Conservation (phyloP, 2,329 filamentous ascomycete genomes). For the Gnomoniopsis smithogilvyi region DNA sequence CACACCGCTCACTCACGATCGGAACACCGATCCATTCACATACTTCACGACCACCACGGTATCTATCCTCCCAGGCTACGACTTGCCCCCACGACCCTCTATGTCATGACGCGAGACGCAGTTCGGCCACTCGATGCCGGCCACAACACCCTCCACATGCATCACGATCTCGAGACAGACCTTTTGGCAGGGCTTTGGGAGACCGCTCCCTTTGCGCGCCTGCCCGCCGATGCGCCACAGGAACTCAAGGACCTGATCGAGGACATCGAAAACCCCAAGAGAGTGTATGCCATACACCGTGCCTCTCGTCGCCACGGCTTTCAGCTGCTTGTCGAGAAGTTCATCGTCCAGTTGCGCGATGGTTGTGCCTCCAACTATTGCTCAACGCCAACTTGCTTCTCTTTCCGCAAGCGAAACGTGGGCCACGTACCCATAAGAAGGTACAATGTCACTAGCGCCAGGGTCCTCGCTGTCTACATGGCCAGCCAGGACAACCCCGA, state of each 20-base stretch:
- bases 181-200: conserved; percentile 59
- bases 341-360: conserved; percentile 75
- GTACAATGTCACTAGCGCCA: conserved; percentile 78
- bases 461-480: conserved; percentile 75
- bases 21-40: not conserved
- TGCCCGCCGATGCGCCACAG: conserved; percentile 58
- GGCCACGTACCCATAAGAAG: conserved; percentile 68
- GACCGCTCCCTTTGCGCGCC: conserved; percentile 54
- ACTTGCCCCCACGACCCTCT: conserved; percentile 1
- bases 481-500: conserved; percentile 78
- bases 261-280: conserved; percentile 58
- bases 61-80: not conserved
- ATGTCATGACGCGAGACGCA: conserved; percentile 51
- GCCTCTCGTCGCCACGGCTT: conserved; percentile 61
- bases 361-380: conserved; percentile 72
- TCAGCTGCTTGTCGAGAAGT: conserved; percentile 69
- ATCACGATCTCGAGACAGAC: conserved; percentile 38
- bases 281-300: conserved; percentile 58
- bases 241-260: conserved; percentile 54
- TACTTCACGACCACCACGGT: not conserved
- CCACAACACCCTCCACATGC: conserved; percentile 22
- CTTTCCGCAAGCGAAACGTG: conserved; percentile 66
- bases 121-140: conserved; percentile 32
- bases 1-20: not conserved
- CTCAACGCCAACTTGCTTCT: conserved; percentile 75